phyloP scores from a whole-genome alignment of 441 rosid species.

The Omphalea diandra region DNA sequence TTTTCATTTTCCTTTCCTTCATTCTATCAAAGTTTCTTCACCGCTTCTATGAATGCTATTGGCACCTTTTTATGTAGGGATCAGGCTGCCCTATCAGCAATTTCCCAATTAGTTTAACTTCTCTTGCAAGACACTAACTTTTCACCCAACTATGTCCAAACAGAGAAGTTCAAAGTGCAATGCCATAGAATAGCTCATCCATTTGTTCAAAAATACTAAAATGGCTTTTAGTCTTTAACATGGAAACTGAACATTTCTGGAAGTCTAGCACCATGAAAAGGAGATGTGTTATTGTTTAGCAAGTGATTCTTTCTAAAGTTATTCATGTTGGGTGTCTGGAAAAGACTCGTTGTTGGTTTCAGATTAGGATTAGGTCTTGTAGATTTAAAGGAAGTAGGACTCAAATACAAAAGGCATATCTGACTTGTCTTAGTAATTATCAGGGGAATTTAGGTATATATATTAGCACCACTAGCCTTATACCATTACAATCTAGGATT shows the following conservation, averaged over 20 bases:
- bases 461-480: neutral
- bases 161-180: neutral
- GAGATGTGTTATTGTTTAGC: neutral
- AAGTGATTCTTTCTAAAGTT: neutral
- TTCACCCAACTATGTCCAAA: neutral
- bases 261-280: neutral
- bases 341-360: neutral
- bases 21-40: neutral
- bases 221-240: constrained; percentile 2
- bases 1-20: neutral
- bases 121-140: neutral
- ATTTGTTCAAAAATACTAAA: neutral
- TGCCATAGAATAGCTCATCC: neutral
- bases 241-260: neutral
- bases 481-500: neutral
- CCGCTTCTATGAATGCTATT: neutral
- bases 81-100: neutral
- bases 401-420: neutral
- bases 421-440: neutral
- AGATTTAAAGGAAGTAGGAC: neutral
- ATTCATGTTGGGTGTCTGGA: neutral
- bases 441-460: neutral
- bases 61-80: neutral
- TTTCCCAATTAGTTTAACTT: neutral
- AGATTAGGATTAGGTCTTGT: neutral